Evolutionary conservation across 2,329 filamentous ascomycete species (phyloP), one percentile per base, ranked within the genome.

Genomic region (Zymoseptoria ardabiliae): DNA sequence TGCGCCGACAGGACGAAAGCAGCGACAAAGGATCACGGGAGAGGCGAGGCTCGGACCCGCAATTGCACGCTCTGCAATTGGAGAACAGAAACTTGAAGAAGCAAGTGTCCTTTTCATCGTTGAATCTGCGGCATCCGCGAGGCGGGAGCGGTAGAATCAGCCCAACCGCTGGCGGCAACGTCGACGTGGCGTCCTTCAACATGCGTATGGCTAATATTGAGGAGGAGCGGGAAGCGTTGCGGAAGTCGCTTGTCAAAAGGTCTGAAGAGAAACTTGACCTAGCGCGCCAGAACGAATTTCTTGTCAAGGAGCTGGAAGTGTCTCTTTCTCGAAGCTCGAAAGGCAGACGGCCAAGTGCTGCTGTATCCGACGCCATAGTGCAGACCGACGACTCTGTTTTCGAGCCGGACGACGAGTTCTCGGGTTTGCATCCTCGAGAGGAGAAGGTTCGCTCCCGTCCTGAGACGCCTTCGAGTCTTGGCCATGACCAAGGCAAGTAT

Each of bases 271-370:
- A 69, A 61, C 59, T 61, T 6, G 67, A 70, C 20, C 51, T 72
- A 9, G 63, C 62, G 6, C 58, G 63, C 22, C 68, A 71, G 55
- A 70, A 69, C 48, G 68, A 67, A 6, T 65, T 68, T 48, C 58
- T 72, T 11, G 61, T 65, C 20, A 68, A 69, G 58, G 66, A 71
- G 55, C 67, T 71, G 13, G 65, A 67, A 54, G 63, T 57, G 13
- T 58, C 66, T n/a, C 65, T 62, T 35, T 61, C 67, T n/a, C 64
- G 68, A 56, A 57, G 63, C 3, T 55, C 62, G 4, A 50, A 58
- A 19, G 53, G 54, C 5, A 60, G 54, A 58, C 20, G 56, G 10
- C 53, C 50, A 19, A 21, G 57, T 50, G 41, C 54, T 35, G 56
- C 58, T 45, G 61, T 51, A 20, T 53, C 35, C 20, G 63, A 70